Evolutionary conservation across 129 eudicot genomes (phyloP).

Genomic region (sunflower (Helianthus annuus)): HanXRQr2.0-SUNRISE NC_035443.2:180971165-180971664

Average conservation of each 20-base stretch:
- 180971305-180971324: neutral
- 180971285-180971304: neutral
- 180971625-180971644: too few relatives aligned
- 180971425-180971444: conserved; percentile 97
- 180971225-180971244: conserved; percentile 46
- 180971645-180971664: too few relatives aligned
- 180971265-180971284: neutral
- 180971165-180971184: conserved; percentile 92
- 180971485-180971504: conserved; percentile 71
- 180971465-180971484: conserved; percentile 88
- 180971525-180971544: too few relatives aligned
- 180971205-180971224: conserved; percentile 89
- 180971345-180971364: conserved; percentile 31
- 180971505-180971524: too few relatives aligned
- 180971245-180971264: neutral
- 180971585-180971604: too few relatives aligned
- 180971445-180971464: conserved; percentile 80
- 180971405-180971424: conserved; percentile 84
- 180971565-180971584: too few relatives aligned
- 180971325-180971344: neutral
- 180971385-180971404: conserved; percentile 89
- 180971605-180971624: too few relatives aligned
- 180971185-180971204: conserved; percentile 84
- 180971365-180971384: conserved; percentile 87
- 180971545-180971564: too few relatives aligned